Base-by-base conservation (phyloP, 148 eudicot species). In the Nyssa sinensis region DNA sequence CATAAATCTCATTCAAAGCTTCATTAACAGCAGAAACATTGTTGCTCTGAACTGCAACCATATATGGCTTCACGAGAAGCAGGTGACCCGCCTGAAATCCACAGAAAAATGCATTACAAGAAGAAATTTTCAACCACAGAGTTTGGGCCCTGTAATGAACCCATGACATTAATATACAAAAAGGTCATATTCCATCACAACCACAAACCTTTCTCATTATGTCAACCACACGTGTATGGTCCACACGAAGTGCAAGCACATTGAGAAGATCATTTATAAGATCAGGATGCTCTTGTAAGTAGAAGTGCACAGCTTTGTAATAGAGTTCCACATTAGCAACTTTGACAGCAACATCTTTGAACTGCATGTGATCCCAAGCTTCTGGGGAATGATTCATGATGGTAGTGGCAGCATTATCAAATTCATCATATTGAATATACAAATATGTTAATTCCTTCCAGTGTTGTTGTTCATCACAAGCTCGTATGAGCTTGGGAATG, bases 331-430 rank as follows among this genome's bases (percentile, higher is more conserved):
- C 98, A 71, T 92, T 95, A 51, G 98, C 98, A 82, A 95, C 98
- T 88, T 95, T 95, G 64, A 85, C 98, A 32, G 85, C 79, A 32
- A 95, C 88, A 81, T 95, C 98, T 81, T 95, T 95, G 79, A 95
- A 95, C 75, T 95, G 98, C 98, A 95, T 95, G 79, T 95, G 98
- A 74, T 95, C 98, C 98, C 98, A 95, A 29, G 98, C 98, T 79
- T 92, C 97, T 59, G 98, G 96, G 60, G 98, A 94, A 82, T 94
- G 98, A 81, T 94, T 94, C 98, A 94, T 94, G 33, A 94, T 91
- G 67, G 98, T 94, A 4, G 96, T 82, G n/a, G 97, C 98, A 81
- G 97, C 98, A 81, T 94, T 94, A 78, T 94, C 98, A 80, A 90
- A 94, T 80, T 94, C 98, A 55, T 94, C 98, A 79, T 94, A 94